Conservation (phyloP, 2,329 filamentous ascomycete species). For the Botrytis tulipae region DNA sequence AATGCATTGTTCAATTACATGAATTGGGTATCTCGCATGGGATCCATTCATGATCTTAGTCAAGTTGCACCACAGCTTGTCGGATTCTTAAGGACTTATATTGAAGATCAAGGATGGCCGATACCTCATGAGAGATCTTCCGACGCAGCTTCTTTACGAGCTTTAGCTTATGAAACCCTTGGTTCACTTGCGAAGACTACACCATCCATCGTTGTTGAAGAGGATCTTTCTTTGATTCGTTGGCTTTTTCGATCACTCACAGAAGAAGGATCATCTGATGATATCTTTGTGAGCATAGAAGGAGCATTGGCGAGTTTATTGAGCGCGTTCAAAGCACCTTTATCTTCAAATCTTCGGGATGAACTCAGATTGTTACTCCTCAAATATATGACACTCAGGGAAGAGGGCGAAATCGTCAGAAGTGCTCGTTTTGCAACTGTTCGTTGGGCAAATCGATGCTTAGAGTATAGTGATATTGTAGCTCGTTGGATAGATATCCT, state of each 20-base stretch:
- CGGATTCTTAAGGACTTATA: constrained; percentile 66
- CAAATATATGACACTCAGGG: constrained; percentile 60
- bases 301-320: constrained; percentile 79
- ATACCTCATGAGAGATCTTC: constrained; percentile 55
- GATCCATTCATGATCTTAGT: constrained; percentile 57
- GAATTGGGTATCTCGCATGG: constrained; percentile 80
- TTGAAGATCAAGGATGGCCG: constrained; percentile 83
- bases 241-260: constrained; percentile 85
- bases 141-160: constrained; percentile 66
- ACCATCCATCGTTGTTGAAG: constrained; percentile 54
- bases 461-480: constrained; percentile 74
- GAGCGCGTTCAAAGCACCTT: constrained; percentile 48
- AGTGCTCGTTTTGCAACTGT: constrained; percentile 80
- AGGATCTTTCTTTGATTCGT: constrained; percentile 54
- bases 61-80: constrained; percentile 68
- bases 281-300: constrained; percentile 83
- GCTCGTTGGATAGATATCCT: constrained; percentile 88
- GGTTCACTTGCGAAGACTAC: constrained; percentile 72
- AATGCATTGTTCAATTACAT: constrained; percentile 82
- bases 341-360: constrained; percentile 40
- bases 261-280: constrained; percentile 70
- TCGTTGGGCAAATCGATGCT: constrained; percentile 85
- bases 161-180: constrained; percentile 86
- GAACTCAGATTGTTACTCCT: constrained; percentile 55
- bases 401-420: constrained; percentile 54